Base-by-base conservation (phyloP, 2,329 filamentous ascomycete species). In the Ophiostoma australiae region DNA sequence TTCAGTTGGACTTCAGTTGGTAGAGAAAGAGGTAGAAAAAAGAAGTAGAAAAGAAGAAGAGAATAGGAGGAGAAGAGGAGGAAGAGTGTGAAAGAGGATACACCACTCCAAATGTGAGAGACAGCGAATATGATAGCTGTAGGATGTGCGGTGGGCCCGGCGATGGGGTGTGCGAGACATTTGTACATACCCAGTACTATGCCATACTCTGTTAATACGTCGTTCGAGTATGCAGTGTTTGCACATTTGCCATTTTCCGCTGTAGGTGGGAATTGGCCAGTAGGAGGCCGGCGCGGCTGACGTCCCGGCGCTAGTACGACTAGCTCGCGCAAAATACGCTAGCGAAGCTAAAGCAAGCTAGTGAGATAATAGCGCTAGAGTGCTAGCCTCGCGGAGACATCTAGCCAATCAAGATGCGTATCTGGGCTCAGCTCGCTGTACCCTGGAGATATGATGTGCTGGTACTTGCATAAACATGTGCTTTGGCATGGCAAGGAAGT, bases 231-330 rank as follows among this genome's bases (percentile, higher is more conserved):
- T 61, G 55, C 55, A 61, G 52, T 7, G 11, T 58, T 55, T 27
- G n/a, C 44, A 48, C 44, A 48, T 48, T 48, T 48, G 44, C 20
- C 39, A 41, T 41, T 41, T 41, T 41, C 11, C 39, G 39, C 39
- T 41, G 39, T 11, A 27, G n/a, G n/a, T 23, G 5, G 52, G 11
- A 11, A 35, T 39, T 17, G 37, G 39, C 68, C 68, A 69, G 68
- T 69, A 33, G 23, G 35, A 41, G 52, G 52, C 2, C 33, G 68
- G 48, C 68, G 68, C 68, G 68, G 68, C 68, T 69, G 52, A 27
- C 55, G 52, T 44, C 52, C 68, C 35, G 68, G 27, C 68, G 52
- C 55, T 63, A 41, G 52, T 20, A 7, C 3, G 8, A 13, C 63
- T 66, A 58, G 52, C 20, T n/a, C 17, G 17, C 17, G 4, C 17